These are phyloP conservation scores for Phyllosticta capitalensis DNA, from an alignment of 2,329 filamentous ascomycete species.

Conservation along the genomic window DNA sequence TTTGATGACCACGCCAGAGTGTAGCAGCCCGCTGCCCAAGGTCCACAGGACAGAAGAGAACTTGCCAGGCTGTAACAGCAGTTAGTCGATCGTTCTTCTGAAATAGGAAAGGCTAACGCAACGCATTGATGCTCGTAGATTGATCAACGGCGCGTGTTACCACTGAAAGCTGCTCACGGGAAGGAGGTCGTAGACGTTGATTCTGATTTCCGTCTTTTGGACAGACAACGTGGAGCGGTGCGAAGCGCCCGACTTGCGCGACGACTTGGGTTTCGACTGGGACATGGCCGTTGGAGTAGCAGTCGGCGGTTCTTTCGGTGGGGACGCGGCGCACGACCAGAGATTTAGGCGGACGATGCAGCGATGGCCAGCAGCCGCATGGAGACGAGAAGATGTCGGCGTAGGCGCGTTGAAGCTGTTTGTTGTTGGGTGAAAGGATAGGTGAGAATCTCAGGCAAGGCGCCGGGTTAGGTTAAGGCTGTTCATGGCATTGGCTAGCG, in stretches of 20 bases:
- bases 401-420: background rate
- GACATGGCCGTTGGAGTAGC: conserved; percentile 4
- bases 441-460: background rate
- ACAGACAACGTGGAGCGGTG: conserved; percentile 60
- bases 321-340: background rate
- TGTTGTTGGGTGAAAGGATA: background rate
- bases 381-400: background rate
- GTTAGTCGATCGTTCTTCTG: conserved; percentile 2
- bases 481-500: conserved; percentile 7
- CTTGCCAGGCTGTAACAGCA: conserved; percentile 51
- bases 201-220: conserved; percentile 62
- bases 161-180: conserved; percentile 41
- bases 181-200: conserved; percentile 70
- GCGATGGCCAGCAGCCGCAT: conserved; percentile 1
- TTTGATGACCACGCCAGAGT: conserved; percentile 75
- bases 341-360: conserved; percentile 5
- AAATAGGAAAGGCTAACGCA: conserved; percentile 1
- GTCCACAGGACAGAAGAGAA: conserved; percentile 71
- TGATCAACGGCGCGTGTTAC: background rate
- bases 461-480: background rate
- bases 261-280: conserved; percentile 18
- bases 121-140: background rate
- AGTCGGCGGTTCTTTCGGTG: conserved; percentile 8
- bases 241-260: conserved; percentile 18
- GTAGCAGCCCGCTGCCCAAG: conserved; percentile 65